Evolutionary conservation across 2,329 filamentous ascomycete genomes (phyloP), one percentile per base, ranked within the genome.

Genomic region (Cladorrhinum sp.): DNA sequence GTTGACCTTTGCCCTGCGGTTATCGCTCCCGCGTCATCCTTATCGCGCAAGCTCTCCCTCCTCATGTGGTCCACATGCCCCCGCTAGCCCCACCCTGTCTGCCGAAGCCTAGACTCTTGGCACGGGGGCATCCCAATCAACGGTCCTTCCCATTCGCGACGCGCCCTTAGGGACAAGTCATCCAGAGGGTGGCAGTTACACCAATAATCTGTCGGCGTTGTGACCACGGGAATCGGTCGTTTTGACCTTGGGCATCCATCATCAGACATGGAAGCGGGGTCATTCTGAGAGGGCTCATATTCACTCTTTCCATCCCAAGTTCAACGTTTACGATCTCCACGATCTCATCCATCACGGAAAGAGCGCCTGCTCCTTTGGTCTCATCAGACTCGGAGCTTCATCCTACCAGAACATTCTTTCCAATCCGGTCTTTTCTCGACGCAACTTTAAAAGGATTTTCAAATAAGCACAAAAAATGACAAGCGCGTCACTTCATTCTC

Each of bases 91-190:
- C 3, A 49, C 48, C 33, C 21, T 59, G 53, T 16, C 53, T 48
- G 26, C 48, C 24, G 24, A 23, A 36, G 39, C 33, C 33, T 39
- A 55, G 23, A 18, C 23, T 23, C 53, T 39, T 42, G 53, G 33
- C 33, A 24, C 20, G 24, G 55, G 50, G 33, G 60, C 50, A 58
- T 39, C 58, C 55, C 42, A 18, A 49, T 28, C 36, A 50, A 59
- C 53, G 58, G 57, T 53, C 59, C 58, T 46, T 61, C 58, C 59
- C 49, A 65, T 63, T 65, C 58, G 63, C 55, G 61, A 55, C 60
- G 55, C 60, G 58, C 33, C 36, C 55, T 53, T 21, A 21, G 9
- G 53, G 61, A 59, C 63, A 61, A 56, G 58, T 64, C 63, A 65
- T 56, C 59, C 63, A 63, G 18, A 61, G 18, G 50, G 50, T 33